Evolutionary conservation across 345 rosid genomes (phyloP).

Genomic region (Eucalyptus regnans): DNA sequence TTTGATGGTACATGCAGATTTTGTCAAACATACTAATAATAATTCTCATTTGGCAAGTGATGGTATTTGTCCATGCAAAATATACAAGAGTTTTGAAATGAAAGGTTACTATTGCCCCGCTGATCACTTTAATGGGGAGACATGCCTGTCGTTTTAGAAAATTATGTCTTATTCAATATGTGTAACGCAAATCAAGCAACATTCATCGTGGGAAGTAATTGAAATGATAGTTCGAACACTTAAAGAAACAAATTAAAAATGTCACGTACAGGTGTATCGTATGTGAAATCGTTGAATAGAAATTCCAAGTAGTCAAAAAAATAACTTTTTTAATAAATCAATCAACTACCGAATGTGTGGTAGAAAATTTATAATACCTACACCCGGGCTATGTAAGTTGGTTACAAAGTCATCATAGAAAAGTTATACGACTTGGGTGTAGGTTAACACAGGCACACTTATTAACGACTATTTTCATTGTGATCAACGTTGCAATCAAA

Average conservation of each 20-base stretch:
- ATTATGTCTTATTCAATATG: neutral
- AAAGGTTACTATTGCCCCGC: neutral
- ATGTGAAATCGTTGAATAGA: no score
- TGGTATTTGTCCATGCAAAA: neutral
- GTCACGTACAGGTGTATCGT: fast-evolving
- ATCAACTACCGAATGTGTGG: neutral
- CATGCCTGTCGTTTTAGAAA: neutral
- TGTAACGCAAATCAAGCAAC: neutral
- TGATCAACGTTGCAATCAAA: neutral
- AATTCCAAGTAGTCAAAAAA: neutral
- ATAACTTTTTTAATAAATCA: no score
- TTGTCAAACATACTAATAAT: neutral
- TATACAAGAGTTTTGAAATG: neutral
- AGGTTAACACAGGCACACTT: fast-evolving
- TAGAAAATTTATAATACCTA: no score
- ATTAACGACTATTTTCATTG: no score
- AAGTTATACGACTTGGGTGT: fast-evolving
- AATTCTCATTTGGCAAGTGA: neutral
- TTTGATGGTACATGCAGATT: neutral
- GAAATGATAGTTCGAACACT: neutral
- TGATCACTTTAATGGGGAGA: neutral
- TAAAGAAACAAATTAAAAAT: fast-evolving
- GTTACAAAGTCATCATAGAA: neutral
- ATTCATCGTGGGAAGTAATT: neutral
- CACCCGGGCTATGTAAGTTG: fast-evolving